Percentiles rank a stretch among this genome's conserved stretches.
Conservation (phyloP, 225 moss, liverwort and hornwort genomes). For the Polytrichum formosum region DNA sequence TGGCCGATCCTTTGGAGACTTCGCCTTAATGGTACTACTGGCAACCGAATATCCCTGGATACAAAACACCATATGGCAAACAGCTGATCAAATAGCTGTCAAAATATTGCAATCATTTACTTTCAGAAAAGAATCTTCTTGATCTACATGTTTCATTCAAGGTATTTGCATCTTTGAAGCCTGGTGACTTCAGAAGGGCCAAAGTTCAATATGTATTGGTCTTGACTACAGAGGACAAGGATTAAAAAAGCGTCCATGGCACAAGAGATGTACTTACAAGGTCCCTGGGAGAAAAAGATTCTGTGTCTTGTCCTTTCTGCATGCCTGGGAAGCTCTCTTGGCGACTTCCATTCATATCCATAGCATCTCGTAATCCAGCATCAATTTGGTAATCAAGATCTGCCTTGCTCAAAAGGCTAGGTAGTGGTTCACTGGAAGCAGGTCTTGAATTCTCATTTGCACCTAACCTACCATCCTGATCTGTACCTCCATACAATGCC, state of each 20-base stretch:
- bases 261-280: constrained; percentile 32
- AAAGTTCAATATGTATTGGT: no score
- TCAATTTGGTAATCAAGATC: constrained; percentile 81
- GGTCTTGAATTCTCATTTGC: constrained; percentile 28
- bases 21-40: constrained; percentile 76
- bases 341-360: constrained; percentile 61
- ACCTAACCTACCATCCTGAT: constrained; percentile 36
- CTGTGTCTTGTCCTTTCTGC: constrained; percentile 56
- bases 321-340: constrained; percentile 56
- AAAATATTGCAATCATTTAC: no score
- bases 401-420: constrained; percentile 84
- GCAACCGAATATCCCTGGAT: constrained; percentile 21
- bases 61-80: no score
- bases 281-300: constrained; percentile 41
- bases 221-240: neutral
- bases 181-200: no score
- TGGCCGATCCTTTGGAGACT: constrained; percentile 60
- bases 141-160: no score
- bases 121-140: no score
- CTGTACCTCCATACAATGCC: constrained; percentile 44
- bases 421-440: constrained; percentile 57
- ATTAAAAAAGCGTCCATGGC: neutral
- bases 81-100: no score
- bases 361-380: constrained; percentile 63
- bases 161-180: no score